Conservation (phyloP, 2,329 filamentous ascomycete species). For the Trichoderma koningii region DNA sequence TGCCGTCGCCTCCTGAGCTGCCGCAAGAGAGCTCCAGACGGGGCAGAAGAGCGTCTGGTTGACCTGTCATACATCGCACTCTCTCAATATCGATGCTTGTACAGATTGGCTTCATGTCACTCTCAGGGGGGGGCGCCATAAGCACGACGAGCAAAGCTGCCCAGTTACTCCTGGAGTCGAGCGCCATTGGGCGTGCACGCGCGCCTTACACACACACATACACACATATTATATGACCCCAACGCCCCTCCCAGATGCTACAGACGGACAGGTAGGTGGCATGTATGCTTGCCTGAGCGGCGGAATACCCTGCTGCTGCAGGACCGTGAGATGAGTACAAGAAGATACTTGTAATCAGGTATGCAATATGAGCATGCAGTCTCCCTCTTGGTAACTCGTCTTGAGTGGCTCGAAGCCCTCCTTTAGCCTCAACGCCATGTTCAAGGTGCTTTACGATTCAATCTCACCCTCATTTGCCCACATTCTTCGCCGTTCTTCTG, state of each 20-base stretch:
- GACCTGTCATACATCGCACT: no score
- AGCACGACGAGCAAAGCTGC: background rate
- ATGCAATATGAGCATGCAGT: constrained; percentile 19
- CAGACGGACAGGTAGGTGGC: background rate
- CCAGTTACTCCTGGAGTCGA: background rate
- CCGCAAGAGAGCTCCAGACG: background rate
- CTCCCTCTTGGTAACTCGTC: constrained; percentile 11
- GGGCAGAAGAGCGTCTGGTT: no score
- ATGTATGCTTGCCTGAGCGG: background rate
- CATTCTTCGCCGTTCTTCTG: constrained; percentile 2
- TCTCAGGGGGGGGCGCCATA: background rate
- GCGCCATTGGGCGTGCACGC: constrained; percentile 1
- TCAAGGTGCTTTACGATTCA: background rate
- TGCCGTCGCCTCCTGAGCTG: constrained; percentile 5
- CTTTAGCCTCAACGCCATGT: constrained; percentile 12
- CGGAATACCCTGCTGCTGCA: background rate
- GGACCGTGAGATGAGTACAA: background rate
- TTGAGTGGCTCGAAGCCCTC: constrained; percentile 9
- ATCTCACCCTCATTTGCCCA: constrained; percentile 8
- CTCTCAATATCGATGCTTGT: background rate
- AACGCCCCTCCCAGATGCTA: no score
- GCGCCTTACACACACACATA: background rate
- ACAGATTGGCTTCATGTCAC: constrained; percentile 3
- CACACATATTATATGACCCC: no score
- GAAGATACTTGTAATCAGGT: background rate